Conservation (phyloP, 2,329 filamentous ascomycete species). For the Colletotrichum lini region DNA sequence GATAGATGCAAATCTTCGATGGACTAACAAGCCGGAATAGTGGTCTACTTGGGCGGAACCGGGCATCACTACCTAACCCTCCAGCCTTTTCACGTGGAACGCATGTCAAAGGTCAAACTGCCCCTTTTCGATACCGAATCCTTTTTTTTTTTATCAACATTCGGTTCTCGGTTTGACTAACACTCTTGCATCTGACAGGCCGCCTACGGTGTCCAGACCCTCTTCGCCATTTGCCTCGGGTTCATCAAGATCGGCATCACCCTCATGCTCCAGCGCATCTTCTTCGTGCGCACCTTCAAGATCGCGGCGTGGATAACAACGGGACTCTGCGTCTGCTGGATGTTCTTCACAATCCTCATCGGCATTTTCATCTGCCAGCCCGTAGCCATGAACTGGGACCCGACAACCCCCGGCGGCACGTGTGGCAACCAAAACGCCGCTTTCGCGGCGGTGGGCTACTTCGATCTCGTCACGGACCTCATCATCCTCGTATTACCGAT, state of each 20-base stretch:
- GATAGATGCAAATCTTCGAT: neutral
- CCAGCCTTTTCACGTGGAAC: constrained; percentile 10
- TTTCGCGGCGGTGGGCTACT: constrained; percentile 48
- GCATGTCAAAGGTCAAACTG: constrained; percentile 7
- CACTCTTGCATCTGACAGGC: neutral
- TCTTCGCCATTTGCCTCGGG: constrained; percentile 17
- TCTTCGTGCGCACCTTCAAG: constrained; percentile 6
- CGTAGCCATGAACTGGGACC: constrained; percentile 53
- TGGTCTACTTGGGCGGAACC: constrained; percentile 13
- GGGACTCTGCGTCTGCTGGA: constrained; percentile 16
- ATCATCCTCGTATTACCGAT: constrained; percentile 50
- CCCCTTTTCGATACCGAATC: neutral
- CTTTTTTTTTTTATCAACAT: neutral
- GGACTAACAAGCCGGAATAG: neutral
- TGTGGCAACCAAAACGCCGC: constrained; percentile 51
- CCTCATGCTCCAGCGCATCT: constrained; percentile 25
- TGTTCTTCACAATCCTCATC: constrained; percentile 16
- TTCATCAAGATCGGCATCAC: constrained; percentile 32
- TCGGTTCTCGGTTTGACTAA: neutral
- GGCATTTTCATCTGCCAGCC: constrained; percentile 52
- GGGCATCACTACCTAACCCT: constrained; percentile 7
- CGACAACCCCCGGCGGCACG: constrained; percentile 48
- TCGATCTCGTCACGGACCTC: constrained; percentile 51
- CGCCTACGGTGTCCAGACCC: constrained; percentile 16
- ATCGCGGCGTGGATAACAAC: constrained; percentile 7